phyloP scores from a whole-genome alignment of 768 basidiomycete genomes.

The Pulveroboletus sp. region DNA sequence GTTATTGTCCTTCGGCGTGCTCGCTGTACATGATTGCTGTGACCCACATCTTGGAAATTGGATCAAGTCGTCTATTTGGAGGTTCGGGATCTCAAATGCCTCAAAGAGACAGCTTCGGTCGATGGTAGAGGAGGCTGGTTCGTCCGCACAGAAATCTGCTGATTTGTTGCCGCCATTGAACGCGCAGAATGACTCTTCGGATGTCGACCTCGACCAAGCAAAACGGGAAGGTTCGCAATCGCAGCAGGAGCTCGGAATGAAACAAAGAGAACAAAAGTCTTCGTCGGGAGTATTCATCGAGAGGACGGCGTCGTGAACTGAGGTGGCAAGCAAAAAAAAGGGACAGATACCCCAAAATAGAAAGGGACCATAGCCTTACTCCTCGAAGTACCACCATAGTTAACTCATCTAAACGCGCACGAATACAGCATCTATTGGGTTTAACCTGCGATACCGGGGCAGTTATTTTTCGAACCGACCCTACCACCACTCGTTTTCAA shows the following conservation, averaged over 20 bases:
- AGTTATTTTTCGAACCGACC: slow-evolving; percentile 32
- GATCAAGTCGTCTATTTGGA: neutral
- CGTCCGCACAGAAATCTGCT: neutral
- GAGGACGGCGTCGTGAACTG: neutral
- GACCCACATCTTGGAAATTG: neutral
- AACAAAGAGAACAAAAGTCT: slow-evolving; percentile 8
- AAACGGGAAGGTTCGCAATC: slow-evolving; percentile 1
- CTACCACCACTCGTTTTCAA: slow-evolving; percentile 43
- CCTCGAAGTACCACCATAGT: no score
- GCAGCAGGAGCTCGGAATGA: neutral
- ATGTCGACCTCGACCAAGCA: slow-evolving; percentile 5
- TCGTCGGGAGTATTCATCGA: slow-evolving; percentile 8
- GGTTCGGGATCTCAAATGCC: neutral
- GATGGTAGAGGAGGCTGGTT: neutral
- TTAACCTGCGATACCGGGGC: slow-evolving; percentile 32
- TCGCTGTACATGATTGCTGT: neutral
- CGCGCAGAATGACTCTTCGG: neutral
- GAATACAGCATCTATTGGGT: slow-evolving; percentile 10
- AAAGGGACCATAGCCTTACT: neutral
- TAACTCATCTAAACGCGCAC: no score
- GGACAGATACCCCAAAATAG: slow-evolving; percentile 1
- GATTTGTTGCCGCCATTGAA: neutral
- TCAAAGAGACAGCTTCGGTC: neutral
- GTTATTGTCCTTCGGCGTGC: slow-evolving; percentile 6
- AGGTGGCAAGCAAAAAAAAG: neutral